Conservation (phyloP, 495 filamentous ascomycete genomes). For the Aspergillus indologenus region DNA sequence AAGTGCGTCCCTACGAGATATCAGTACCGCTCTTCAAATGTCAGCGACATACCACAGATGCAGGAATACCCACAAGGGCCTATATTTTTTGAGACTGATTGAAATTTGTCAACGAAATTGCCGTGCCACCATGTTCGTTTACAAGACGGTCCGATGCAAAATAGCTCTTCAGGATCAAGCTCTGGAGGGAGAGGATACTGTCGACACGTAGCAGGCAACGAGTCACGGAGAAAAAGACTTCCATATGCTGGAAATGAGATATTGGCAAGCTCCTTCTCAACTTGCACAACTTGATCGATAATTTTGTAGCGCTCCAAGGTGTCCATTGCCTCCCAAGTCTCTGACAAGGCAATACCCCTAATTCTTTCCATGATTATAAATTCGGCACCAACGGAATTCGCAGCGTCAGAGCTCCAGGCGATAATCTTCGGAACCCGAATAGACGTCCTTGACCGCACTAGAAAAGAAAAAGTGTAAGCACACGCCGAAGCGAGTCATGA, state of each 20-base stretch:
- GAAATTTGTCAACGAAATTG: not conserved
- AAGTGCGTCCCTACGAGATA: not conserved
- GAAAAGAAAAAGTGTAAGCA: constrained; percentile 32
- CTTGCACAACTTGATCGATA: constrained; percentile 25
- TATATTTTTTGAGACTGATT: constrained; percentile 4
- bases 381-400: constrained; percentile 32
- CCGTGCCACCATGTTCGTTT: constrained; percentile 4
- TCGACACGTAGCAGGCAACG: constrained; percentile 7
- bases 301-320: constrained; percentile 15
- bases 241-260: constrained; percentile 26
- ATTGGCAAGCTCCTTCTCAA: constrained; percentile 25
- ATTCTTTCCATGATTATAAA: constrained; percentile 37
- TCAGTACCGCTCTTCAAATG: not conserved
- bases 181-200: constrained; percentile 14
- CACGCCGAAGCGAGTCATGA: constrained; percentile 1
- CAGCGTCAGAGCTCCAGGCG: constrained; percentile 25
- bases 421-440: constrained; percentile 29
- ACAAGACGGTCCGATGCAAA: constrained; percentile 21
- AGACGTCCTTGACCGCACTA: constrained; percentile 21
- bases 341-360: constrained; percentile 18
- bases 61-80: constrained; percentile 15
- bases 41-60: not conserved
- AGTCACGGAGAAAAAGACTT: constrained; percentile 24
- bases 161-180: constrained; percentile 15
- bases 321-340: constrained; percentile 24